Conservation (phyloP, 2,329 filamentous ascomycete species). For the Colletotrichum sp. region DNA sequence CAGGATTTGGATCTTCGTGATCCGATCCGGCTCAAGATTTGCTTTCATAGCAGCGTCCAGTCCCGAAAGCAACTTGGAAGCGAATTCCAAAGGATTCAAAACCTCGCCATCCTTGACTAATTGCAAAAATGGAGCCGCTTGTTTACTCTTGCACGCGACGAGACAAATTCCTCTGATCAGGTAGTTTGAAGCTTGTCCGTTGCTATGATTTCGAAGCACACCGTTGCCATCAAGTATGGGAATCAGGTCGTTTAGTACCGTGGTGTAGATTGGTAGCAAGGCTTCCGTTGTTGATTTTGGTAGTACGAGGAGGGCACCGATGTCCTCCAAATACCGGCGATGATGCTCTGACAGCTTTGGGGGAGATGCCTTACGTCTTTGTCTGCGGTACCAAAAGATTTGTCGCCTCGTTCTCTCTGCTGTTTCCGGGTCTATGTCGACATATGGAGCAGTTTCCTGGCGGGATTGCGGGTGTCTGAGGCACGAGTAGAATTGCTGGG, state of each 20-base stretch:
- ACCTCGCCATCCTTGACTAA: constrained; percentile 14
- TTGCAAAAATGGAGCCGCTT: constrained; percentile 26
- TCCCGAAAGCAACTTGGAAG: constrained; percentile 19
- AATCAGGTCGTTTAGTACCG: constrained; percentile 20
- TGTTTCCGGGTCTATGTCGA: neutral
- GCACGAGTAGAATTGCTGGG: neutral
- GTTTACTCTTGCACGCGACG: constrained; percentile 25
- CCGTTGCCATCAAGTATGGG: constrained; percentile 18
- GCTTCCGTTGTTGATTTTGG: constrained; percentile 20
- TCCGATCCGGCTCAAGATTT: constrained; percentile 25
- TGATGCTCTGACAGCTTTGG: constrained; percentile 9
- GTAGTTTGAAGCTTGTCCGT: constrained; percentile 22
- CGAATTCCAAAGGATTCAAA: constrained; percentile 21
- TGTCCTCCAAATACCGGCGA: constrained; percentile 19
- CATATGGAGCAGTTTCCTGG: neutral
- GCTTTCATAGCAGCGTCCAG: constrained; percentile 28
- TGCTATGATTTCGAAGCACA: constrained; percentile 21
- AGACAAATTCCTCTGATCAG: constrained; percentile 27
- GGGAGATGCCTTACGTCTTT: neutral
- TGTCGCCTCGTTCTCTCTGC: neutral
- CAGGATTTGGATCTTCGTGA: constrained; percentile 26
- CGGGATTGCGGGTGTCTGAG: neutral
- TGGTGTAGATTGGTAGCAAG: constrained; percentile 20
- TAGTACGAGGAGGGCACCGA: constrained; percentile 16
- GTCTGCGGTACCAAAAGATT: constrained; percentile 19